phyloP scores from a whole-genome alignment of 1,284 basidiomycete species.

The Naganishia albida region DNA sequence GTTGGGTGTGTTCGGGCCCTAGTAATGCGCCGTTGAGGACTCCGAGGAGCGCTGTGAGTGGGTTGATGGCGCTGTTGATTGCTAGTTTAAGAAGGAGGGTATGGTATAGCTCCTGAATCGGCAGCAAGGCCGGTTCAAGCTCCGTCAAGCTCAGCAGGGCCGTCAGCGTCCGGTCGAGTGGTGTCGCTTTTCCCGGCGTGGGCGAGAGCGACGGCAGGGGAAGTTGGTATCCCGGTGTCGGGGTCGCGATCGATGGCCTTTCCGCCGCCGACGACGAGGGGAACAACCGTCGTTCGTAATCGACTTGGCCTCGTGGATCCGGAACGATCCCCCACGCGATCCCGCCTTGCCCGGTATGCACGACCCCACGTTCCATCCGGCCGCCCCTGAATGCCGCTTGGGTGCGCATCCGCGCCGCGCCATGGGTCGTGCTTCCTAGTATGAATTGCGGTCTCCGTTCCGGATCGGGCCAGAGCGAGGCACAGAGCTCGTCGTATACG shows the following conservation, averaged over 20 bases:
- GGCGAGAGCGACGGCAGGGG: slow-evolving; percentile 33
- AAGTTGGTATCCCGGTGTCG: slow-evolving; percentile 4
- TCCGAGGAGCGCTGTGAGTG: slow-evolving; percentile 75
- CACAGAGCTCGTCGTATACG: slow-evolving; percentile 75
- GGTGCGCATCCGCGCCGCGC: slow-evolving; percentile 50
- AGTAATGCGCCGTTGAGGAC: slow-evolving; percentile 70
- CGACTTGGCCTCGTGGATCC: slow-evolving; percentile 59
- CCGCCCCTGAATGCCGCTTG: background rate
- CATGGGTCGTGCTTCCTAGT: slow-evolving; percentile 79
- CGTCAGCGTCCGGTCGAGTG: slow-evolving; percentile 67
- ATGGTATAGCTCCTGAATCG: slow-evolving; percentile 69
- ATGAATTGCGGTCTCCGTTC: slow-evolving; percentile 79
- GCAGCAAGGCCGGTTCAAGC: slow-evolving; percentile 68
- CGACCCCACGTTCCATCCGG: slow-evolving; percentile 6
- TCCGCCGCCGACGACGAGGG: slow-evolving; percentile 32
- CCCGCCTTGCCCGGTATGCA: slow-evolving; percentile 57
- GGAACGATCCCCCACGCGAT: slow-evolving; percentile 79
- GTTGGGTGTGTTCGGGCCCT: slow-evolving; percentile 54
- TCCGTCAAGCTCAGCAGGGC: slow-evolving; percentile 63
- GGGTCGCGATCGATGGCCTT: background rate
- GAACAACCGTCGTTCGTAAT: slow-evolving; percentile 43
- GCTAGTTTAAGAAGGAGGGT: slow-evolving; percentile 79
- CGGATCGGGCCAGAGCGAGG: slow-evolving; percentile 71
- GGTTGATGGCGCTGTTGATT: slow-evolving; percentile 82
- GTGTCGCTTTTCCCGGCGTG: slow-evolving; percentile 45